Base-by-base conservation (phyloP, 164 flowering plant species). In the Liquidambar formosana region DNA sequence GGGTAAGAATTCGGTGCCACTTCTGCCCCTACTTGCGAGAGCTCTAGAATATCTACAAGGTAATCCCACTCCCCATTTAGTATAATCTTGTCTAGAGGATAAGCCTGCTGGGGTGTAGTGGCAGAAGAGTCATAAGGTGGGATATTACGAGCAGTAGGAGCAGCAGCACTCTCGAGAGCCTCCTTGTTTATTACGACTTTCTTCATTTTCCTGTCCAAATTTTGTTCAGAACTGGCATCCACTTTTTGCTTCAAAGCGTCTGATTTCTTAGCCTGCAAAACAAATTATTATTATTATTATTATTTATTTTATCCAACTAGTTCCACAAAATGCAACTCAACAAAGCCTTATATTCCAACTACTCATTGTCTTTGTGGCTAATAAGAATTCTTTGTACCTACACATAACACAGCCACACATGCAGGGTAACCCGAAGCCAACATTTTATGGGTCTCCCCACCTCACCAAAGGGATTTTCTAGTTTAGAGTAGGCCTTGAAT, bases 21-120 rank as follows among this genome's bases (percentile, higher is more conserved):
- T 73, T 77, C 76, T 15, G 22, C 51, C 49, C 77, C 85, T 8
- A 52, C 64, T 58, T 80, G 68, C 62, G 77, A 26, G 64, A 71
- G 82, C 45, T 82, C 63, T 63, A 78, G 56, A 59, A 88, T 61
- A 78, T 93, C 95, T 26, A 54, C 59, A 61, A 96, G 89, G 76
- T 75, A 74, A 71, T 70, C 73, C 91, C 88, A 86, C 57, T 96
- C 98, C 64, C 84, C 92, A 22, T 77, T 69, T 11, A 76, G 68
- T 76, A 95, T 92, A 59, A 93, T 93, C 80, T 80, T 83, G 47
- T 89, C 87, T 45, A 96, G 60, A 3, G 87, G 97, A 83, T 90
- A 96, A 61, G 95, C 99, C 59, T 73, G 77, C 61, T 86, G 79
- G 1, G 91, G 91, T 28, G 78, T 67, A 21, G 86, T 77, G 38